Evolutionary conservation across 2,329 filamentous ascomycete species (phyloP).

Genomic region (Ophiostoma angusticollis): DNA sequence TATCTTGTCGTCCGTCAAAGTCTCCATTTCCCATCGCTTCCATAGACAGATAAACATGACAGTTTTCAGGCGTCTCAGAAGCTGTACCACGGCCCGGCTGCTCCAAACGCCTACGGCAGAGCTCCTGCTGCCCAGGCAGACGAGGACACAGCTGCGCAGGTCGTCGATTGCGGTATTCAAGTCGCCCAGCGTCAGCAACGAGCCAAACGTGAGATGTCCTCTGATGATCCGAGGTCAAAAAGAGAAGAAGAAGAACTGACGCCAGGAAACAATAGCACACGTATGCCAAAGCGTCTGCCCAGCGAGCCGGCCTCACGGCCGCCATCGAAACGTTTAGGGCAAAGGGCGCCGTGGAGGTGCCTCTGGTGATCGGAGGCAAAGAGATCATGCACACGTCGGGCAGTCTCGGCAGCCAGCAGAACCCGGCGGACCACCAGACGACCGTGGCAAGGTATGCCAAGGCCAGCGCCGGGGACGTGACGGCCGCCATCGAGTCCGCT

Average conservation of each 20-base stretch:
- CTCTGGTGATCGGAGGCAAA: conserved; percentile 72
- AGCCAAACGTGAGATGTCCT: conserved; percentile 68
- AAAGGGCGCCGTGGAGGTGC: conserved; percentile 61
- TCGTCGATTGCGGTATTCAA: conserved; percentile 72
- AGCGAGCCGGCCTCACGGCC: conserved; percentile 62
- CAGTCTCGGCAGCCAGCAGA: conserved; percentile 60
- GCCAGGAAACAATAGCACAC: conserved; percentile 58
- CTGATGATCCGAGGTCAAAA: neutral
- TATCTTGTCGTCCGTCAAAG: too few species aligned
- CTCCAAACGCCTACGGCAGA: conserved; percentile 7
- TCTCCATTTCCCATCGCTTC: too few species aligned
- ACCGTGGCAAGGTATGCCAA: conserved; percentile 75
- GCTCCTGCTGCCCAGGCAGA: neutral
- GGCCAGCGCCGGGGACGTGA: conserved; percentile 64
- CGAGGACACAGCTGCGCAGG: conserved; percentile 18
- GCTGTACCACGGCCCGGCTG: conserved; percentile 7
- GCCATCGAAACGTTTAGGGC: conserved; percentile 59
- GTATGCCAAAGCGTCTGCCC: conserved; percentile 71
- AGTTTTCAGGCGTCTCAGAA: conserved; percentile 12
- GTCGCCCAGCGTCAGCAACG: conserved; percentile 75
- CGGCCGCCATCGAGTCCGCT: conserved; percentile 68
- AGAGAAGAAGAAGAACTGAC: neutral
- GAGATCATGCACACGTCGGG: conserved; percentile 55
- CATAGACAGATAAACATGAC: conserved; percentile 7
- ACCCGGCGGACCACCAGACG: conserved; percentile 68